Percentiles rank a stretch among this genome's conserved stretches.
These are phyloP conservation scores for Umbilicus rupestris DNA, from an alignment of 164 flowering plant species.

Conservation along the genomic window DNA sequence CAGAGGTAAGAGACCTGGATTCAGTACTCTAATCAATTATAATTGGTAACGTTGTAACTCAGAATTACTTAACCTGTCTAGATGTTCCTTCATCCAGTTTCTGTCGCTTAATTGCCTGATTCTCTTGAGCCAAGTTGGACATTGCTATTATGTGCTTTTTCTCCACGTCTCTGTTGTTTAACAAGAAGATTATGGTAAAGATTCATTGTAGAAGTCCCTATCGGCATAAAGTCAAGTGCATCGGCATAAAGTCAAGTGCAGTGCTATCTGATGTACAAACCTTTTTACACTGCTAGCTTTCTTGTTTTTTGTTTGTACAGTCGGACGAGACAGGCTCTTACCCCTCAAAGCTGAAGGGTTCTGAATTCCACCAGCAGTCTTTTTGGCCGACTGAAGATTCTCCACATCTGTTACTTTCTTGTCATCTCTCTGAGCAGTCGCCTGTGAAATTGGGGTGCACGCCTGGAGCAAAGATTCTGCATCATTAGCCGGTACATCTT, in stretches of 20 bases:
- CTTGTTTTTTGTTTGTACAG: constrained; percentile 24
- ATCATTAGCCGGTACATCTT: background rate
- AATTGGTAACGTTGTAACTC: background rate
- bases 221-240: background rate
- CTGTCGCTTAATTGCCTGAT: constrained; percentile 90
- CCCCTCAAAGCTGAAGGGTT: constrained; percentile 54
- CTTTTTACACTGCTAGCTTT: constrained; percentile 37
- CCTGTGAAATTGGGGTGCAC: constrained; percentile 53
- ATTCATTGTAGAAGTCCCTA: no score
- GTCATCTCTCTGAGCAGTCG: constrained; percentile 17
- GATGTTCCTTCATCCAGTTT: constrained; percentile 79
- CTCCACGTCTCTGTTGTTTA: constrained; percentile 23
- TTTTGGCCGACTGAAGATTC: constrained; percentile 45
- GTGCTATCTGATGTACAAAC: constrained; percentile 15
- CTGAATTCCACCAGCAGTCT: constrained; percentile 36
- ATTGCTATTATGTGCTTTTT: constrained; percentile 28
- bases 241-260: background rate
- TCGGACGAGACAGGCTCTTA: constrained; percentile 30
- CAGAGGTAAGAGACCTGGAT: background rate
- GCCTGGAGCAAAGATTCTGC: constrained; percentile 17
- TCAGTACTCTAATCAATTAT: background rate
- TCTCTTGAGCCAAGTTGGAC: constrained; percentile 56
- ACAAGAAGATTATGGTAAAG: background rate
- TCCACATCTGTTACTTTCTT: constrained; percentile 19
- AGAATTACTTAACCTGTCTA: constrained; percentile 46